phyloP scores from a whole-genome alignment of 257 asterid genomes.

The Galeopsis tetrahit region DNA sequence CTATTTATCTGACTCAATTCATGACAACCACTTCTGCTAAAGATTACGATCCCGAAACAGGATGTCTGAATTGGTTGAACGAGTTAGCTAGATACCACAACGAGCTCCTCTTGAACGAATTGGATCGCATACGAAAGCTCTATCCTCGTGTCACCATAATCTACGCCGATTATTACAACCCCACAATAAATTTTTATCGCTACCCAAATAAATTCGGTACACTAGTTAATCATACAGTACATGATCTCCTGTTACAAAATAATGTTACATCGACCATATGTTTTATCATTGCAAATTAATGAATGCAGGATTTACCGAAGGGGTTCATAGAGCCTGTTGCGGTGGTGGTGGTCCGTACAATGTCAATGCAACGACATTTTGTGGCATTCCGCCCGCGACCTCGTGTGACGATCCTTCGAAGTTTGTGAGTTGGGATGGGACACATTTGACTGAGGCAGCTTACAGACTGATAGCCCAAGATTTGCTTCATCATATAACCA shows the following conservation, averaged over 20 bases:
- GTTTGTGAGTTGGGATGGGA: constrained; percentile 51
- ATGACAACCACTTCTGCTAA: background rate
- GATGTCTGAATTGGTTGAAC: constrained; percentile 58
- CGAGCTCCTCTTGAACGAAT: constrained; percentile 29
- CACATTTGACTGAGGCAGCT: constrained; percentile 54
- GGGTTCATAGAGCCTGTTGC: constrained; percentile 47
- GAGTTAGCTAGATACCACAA: constrained; percentile 42
- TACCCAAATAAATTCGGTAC: constrained; percentile 40
- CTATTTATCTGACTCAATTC: constrained; percentile 40
- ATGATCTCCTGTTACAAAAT: background rate
- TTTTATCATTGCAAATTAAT: background rate
- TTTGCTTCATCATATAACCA: constrained; percentile 31
- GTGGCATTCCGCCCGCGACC: constrained; percentile 33
- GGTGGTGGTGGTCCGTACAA: constrained; percentile 53
- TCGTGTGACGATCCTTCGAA: constrained; percentile 47
- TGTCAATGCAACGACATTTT: constrained; percentile 15
- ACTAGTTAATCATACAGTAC: too few relatives aligned
- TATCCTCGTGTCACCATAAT: background rate
- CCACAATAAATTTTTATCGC: constrained; percentile 25
- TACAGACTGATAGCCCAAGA: constrained; percentile 34
- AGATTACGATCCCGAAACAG: constrained; percentile 46
- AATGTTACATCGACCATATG: background rate
- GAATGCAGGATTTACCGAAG: constrained; percentile 44
- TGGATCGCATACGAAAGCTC: background rate
- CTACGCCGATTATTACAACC: background rate